phyloP scores from a whole-genome alignment of 2,329 filamentous ascomycete genomes.

The Aspergillus proliferans region DNA sequence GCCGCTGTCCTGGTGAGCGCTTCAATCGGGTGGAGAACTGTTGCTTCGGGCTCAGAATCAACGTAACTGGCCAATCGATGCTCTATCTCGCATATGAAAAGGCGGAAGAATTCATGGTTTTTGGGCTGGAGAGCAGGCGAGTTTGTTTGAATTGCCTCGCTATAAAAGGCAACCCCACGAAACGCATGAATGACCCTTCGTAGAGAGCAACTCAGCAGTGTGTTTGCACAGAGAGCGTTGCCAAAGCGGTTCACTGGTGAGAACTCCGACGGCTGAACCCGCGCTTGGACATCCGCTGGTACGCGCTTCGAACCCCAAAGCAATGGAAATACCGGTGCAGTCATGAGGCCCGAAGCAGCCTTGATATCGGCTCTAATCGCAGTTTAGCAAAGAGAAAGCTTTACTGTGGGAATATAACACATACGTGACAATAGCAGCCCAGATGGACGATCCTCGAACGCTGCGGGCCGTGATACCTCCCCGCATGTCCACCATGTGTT shows the following conservation, averaged over 20 bases:
- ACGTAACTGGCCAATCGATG: slow-evolving; percentile 35
- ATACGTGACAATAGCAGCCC: slow-evolving; percentile 26
- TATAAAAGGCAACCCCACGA: slow-evolving; percentile 29
- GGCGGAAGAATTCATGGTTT: slow-evolving; percentile 29
- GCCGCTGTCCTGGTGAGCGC: slow-evolving; percentile 24
- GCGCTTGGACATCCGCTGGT: slow-evolving; percentile 18
- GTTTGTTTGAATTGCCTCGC: slow-evolving; percentile 19
- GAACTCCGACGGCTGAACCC: slow-evolving; percentile 21
- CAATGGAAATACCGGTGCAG: slow-evolving; percentile 29
- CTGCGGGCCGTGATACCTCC: slow-evolving; percentile 24
- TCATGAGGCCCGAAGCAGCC: slow-evolving; percentile 28
- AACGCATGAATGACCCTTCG: slow-evolving; percentile 20
- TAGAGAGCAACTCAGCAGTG: slow-evolving; percentile 23
- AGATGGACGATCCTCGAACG: slow-evolving; percentile 18
- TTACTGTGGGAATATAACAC: slow-evolving; percentile 1
- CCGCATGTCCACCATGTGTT: slow-evolving; percentile 32
- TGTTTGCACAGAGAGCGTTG: slow-evolving; percentile 21
- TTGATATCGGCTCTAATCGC: slow-evolving; percentile 28
- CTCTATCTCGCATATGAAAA: slow-evolving; percentile 30
- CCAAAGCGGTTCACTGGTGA: slow-evolving; percentile 22
- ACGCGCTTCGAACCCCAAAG: slow-evolving; percentile 27
- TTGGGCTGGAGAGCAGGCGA: slow-evolving; percentile 12
- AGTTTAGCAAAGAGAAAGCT: slow-evolving; percentile 2
- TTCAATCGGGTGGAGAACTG: slow-evolving; percentile 22
- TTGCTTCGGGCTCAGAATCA: slow-evolving; percentile 11